phyloP scores from a whole-genome alignment of 1,139 yeast species.

The Petasospora rhodanensis region DNA sequence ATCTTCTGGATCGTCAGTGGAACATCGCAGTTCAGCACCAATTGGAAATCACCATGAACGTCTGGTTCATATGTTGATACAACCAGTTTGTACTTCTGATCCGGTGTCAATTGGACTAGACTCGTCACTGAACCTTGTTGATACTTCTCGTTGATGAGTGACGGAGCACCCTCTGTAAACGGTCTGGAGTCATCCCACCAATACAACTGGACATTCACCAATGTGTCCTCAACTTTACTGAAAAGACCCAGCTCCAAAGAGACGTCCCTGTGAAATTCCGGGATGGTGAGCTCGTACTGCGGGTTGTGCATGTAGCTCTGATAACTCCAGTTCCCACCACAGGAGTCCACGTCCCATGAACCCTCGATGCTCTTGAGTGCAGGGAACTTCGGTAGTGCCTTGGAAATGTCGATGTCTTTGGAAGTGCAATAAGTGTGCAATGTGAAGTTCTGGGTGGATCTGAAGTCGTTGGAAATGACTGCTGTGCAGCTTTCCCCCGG shows the following conservation, averaged over 20 bases:
- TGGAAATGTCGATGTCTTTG: conserved; percentile 24
- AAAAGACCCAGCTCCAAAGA: conserved; percentile 28
- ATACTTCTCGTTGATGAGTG: conserved; percentile 33
- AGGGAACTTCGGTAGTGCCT: conserved; percentile 29
- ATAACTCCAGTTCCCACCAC: conserved; percentile 57
- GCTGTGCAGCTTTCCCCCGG: conserved; percentile 26
- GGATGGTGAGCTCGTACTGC: conserved; percentile 38
- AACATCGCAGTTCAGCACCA: conserved; percentile 11
- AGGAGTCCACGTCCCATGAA: conserved; percentile 43
- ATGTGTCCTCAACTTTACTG: conserved; percentile 13
- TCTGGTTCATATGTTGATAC: conserved; percentile 34
- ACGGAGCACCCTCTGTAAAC: conserved; percentile 26
- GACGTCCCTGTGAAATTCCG: conserved; percentile 13
- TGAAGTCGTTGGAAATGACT: conserved; percentile 29
- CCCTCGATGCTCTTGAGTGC: conserved; percentile 31
- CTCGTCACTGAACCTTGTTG: conserved; percentile 26
- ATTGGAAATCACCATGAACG: conserved; percentile 16
- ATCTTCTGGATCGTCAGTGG: conserved; percentile 14
- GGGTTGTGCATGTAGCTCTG: conserved; percentile 58
- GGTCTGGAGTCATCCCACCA: conserved; percentile 29
- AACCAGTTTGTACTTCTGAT: conserved; percentile 32
- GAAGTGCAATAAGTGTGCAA: conserved; percentile 37
- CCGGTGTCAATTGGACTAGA: conserved; percentile 35
- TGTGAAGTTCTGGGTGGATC: conserved; percentile 31
- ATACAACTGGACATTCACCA: conserved; percentile 42